Base-by-base conservation (phyloP, 1,284 basidiomycete species). In the Tylopilus sp. region DNA sequence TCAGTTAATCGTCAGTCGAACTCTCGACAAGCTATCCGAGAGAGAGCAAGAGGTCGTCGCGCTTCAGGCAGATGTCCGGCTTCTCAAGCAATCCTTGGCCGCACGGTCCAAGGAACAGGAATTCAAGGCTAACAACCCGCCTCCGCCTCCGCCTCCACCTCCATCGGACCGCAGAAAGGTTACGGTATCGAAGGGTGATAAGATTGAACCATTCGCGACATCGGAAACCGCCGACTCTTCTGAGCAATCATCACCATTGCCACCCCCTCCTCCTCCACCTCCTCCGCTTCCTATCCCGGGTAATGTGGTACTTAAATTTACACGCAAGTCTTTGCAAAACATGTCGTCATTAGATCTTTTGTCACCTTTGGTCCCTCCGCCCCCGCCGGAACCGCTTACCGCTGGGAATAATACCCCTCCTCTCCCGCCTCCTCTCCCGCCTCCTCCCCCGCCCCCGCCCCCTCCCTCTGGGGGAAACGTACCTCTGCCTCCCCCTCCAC, bases 11-110 rank as follows among this genome's bases (percentile, higher is more conserved):
- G 87, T 83, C 0, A 76, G 74, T 21, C 77, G 78, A 35, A 79
- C 83, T 1, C 84, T 94, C 30, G 85, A 90, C 47, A 80, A 77
- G 35, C 66, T 92, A 24, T 75, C 78, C 2, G 77, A 81, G 61
- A 88, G 87, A 60, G 89, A 93, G 43, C 75, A 80, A 15, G 81
- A 85, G 59, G 84, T 91, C 35, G 59, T 66, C 4, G 58, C 66
- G 14, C 74, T 92, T 21, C 72, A 69, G 38, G 62, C 65, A 3
- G 77, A 86, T 57, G 71, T 88, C 8, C 69, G 70, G 15, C 72
- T 73, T 7, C 71, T 89, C 34, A 79, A 78, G 55, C 68, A 71
- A 14, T 72, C 80, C 41, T 59, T 82, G 36, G 67, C 73, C 18
- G 72, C 72, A 11, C 80, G 76, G 54, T 79, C 81, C 3, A 78